Base-by-base conservation (phyloP, 164 flowering plant species). In the Platanus orientalis region DNA sequence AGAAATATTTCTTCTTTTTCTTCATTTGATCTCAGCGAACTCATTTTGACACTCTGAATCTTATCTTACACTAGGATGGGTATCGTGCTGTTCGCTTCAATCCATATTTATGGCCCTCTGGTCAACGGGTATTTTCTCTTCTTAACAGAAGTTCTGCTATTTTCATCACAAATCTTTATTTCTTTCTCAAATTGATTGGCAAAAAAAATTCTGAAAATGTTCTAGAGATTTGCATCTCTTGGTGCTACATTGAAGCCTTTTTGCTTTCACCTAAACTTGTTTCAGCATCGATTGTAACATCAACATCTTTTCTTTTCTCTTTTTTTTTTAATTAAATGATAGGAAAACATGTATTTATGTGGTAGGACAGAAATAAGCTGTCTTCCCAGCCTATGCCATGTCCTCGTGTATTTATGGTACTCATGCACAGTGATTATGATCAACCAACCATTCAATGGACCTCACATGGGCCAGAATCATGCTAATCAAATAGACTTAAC, bases 21-120 rank as follows among this genome's bases (percentile, higher is more conserved):
- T 19, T 16, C 0, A 13, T 45, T 45, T 0, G 0, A 47, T 73
- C 50, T 69, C 42, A 17, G 9, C 14, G 5, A 34, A 36, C 52
- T 54, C 23, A 34, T 55, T 28, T 61, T 69, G 57, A 62, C 48
- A 29, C 47, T 9, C 4, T 3, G 20, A 58, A 36, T 62, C 28
- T 47, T 57, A 50, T 55, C 54, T 71, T 45, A 45, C 77, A 58
- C 34, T 64, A 90, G 98, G 97, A 87, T 83, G 94, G 92, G 26
- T 93, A 83, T 69, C 77, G 83, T 61, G 96, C 97, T 69, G 92
- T 90, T 73, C 90, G 96, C 60, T 88, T 90, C 75, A 93, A 93
- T 76, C 97, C 96, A 27, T 88, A 89, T 77, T 54, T 93, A 62
- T 93, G 98, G 97, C 91, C 96, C 47, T 70, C 87, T 51, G 85